A percentile compares a stretch with the other conserved stretches of the same genome.
Evolutionary conservation across 2,329 filamentous ascomycete species (phyloP).

Genomic region (Zymoseptoria pseudotritici): DNA sequence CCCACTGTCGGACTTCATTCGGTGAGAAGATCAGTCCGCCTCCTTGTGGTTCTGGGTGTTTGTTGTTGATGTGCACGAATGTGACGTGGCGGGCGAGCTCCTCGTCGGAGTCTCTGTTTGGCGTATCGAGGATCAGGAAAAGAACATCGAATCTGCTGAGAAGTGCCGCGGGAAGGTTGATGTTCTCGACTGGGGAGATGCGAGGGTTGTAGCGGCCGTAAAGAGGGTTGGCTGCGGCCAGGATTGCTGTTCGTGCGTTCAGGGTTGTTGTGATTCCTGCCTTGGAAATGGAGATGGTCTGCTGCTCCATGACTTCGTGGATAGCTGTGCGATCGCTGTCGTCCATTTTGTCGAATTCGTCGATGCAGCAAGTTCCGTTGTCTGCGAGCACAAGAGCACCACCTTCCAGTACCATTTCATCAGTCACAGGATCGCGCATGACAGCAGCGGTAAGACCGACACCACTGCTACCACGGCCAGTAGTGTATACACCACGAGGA

Average conservation of each 20-base stretch:
- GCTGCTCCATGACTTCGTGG: conserved; percentile 84
- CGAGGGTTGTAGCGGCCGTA: conserved; percentile 98
- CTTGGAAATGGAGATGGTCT: conserved; percentile 80
- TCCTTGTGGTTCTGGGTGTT: conserved; percentile 67
- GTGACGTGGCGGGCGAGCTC: conserved; percentile 93
- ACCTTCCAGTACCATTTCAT: conserved; percentile 77
- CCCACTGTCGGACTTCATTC: conserved; percentile 90
- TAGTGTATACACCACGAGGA: conserved; percentile 81
- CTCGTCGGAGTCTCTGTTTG: conserved; percentile 79
- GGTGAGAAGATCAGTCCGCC: conserved; percentile 75
- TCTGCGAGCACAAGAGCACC: conserved; percentile 73
- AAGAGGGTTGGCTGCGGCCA: conserved; percentile 91
- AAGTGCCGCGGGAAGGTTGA: conserved; percentile 94
- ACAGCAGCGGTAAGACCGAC: conserved; percentile 77
- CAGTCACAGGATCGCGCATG: conserved; percentile 75
- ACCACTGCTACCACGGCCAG: conserved; percentile 71
- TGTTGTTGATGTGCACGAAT: conserved; percentile 94
- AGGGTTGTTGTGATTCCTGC: conserved; percentile 94
- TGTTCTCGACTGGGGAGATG: conserved; percentile 95
- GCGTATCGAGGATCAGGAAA: conserved; percentile 93
- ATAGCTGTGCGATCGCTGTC: conserved; percentile 75
- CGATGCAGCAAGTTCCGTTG: conserved; percentile 79
- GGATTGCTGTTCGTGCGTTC: conserved; percentile 76
- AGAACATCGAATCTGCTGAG: conserved; percentile 95
- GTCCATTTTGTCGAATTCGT: conserved; percentile 87